These are phyloP conservation scores for Agroathelia rolfsii DNA, from an alignment of 1,284 basidiomycete genomes.

Conservation along the genomic window DNA sequence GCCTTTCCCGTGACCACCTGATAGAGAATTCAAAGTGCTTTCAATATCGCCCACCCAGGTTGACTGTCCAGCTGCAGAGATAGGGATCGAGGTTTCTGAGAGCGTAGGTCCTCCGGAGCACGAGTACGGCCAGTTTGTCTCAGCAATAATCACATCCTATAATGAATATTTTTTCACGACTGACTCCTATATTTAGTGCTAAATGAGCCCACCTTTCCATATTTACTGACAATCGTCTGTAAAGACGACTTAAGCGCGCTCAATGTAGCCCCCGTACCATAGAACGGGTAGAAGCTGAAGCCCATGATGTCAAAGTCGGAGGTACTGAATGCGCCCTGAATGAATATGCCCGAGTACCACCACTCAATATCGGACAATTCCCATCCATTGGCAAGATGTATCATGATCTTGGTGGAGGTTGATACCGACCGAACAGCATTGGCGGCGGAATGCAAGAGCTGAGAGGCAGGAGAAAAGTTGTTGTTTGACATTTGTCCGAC, in stretches of 20 bases:
- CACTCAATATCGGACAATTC: constrained; percentile 32
- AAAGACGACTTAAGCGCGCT: constrained; percentile 39
- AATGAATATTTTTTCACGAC: too few species aligned
- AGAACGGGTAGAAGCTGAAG: constrained; percentile 60
- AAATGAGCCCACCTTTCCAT: constrained; percentile 31
- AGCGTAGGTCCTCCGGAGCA: constrained; percentile 36
- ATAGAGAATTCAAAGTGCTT: constrained; percentile 33
- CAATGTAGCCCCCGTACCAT: constrained; percentile 46
- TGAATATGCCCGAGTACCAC: constrained; percentile 45
- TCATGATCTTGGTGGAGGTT: constrained; percentile 38
- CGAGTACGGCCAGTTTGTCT: constrained; percentile 52
- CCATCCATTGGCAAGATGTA: constrained; percentile 62
- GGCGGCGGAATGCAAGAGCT: constrained; percentile 53
- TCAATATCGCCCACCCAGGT: constrained; percentile 45
- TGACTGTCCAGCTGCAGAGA: constrained; percentile 42
- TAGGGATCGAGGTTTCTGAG: constrained; percentile 38
- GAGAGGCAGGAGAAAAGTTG: constrained; percentile 43
- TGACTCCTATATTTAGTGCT: too few species aligned
- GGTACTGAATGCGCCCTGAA: constrained; percentile 37
- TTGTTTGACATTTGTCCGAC: constrained; percentile 43
- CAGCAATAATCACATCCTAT: constrained; percentile 47
- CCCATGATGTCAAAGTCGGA: constrained; percentile 49
- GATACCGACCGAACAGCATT: constrained; percentile 33
- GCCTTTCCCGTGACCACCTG: constrained; percentile 36
- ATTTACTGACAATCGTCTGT: constrained; percentile 36